These are phyloP conservation scores for Quercus rubra DNA, from an alignment of 306 rosid genomes.

Conservation along the genomic window DNA sequence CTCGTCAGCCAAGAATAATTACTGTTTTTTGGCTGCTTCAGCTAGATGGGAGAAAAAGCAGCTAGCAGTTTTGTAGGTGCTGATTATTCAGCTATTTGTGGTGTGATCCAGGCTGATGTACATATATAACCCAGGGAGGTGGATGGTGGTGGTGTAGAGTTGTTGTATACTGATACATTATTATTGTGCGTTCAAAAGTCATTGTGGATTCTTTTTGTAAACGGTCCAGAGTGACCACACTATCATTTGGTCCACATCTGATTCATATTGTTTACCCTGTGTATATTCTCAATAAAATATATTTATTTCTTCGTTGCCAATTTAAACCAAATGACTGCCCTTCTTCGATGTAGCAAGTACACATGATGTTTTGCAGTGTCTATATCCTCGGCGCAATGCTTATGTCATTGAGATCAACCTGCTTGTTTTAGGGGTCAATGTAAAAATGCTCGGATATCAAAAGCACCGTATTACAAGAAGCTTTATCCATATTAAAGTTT, in stretches of 20 bases:
- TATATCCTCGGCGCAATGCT: background rate
- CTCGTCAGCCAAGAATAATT: background rate
- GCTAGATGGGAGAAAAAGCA: slow-evolving; percentile 45
- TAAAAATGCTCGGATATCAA: no score
- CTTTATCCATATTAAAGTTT: no score
- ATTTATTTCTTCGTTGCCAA: background rate
- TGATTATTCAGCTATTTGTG: background rate
- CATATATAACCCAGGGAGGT: slow-evolving; percentile 38
- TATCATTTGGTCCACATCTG: background rate
- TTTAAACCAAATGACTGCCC: background rate
- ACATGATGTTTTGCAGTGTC: background rate
- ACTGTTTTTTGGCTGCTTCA: slow-evolving; percentile 64
- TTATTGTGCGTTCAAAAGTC: slow-evolving; percentile 14
- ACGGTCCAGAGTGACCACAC: slow-evolving; percentile 19
- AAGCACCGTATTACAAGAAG: no score
- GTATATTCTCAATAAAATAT: background rate
- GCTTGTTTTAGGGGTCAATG: no score
- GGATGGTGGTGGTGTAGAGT: slow-evolving; percentile 42
- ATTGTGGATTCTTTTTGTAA: slow-evolving; percentile 20
- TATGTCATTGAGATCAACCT: background rate
- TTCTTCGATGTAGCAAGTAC: background rate
- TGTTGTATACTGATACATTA: slow-evolving; percentile 21
- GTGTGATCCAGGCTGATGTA: slow-evolving; percentile 34
- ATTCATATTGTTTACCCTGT: background rate
- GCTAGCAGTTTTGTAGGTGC: slow-evolving; percentile 54